Evolutionary conservation across 225 moss, liverwort and hornwort genomes (phyloP).

Genomic region (Lunularia cruciata): DNA sequence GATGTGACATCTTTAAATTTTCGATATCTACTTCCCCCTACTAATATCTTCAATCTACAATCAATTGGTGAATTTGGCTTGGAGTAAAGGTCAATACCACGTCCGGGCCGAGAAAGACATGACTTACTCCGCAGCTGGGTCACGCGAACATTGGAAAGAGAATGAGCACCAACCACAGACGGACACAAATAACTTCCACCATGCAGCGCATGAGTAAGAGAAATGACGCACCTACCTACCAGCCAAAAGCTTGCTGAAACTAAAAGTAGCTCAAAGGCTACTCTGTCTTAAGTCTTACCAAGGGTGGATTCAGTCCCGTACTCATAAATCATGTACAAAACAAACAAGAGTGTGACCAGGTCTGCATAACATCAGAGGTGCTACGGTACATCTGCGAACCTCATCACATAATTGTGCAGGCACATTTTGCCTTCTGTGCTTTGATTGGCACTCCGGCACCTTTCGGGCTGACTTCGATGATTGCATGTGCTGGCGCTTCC

Average conservation of each 20-base stretch:
- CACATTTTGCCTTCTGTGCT: constrained; percentile 36
- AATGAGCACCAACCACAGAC: constrained; percentile 22
- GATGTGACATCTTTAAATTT: constrained; percentile 27
- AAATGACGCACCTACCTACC: constrained; percentile 21
- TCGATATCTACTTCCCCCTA: constrained; percentile 28
- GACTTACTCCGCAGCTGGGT: constrained; percentile 11
- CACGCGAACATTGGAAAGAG: constrained; percentile 8
- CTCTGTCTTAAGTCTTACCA: constrained; percentile 14
- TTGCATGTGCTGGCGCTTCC: background rate
- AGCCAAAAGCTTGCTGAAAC: constrained; percentile 16
- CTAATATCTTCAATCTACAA: constrained; percentile 48
- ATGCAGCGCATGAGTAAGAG: constrained; percentile 19
- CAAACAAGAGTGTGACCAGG: constrained; percentile 26
- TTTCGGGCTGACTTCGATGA: constrained; percentile 20
- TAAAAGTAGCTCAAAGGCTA: constrained; percentile 16
- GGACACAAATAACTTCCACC: constrained; percentile 35
- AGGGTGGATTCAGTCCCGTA: constrained; percentile 29
- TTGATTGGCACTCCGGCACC: constrained; percentile 1
- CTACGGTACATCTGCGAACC: constrained; percentile 5
- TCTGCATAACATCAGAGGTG: constrained; percentile 20
- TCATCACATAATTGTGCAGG: constrained; percentile 47
- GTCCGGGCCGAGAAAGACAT: background rate
- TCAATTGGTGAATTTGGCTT: constrained; percentile 29
- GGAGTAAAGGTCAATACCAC: constrained; percentile 14
- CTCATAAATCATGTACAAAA: constrained; percentile 40